Conservation (phyloP, 148 eudicot genomes). For the Chenopodium formosanum region DNA sequence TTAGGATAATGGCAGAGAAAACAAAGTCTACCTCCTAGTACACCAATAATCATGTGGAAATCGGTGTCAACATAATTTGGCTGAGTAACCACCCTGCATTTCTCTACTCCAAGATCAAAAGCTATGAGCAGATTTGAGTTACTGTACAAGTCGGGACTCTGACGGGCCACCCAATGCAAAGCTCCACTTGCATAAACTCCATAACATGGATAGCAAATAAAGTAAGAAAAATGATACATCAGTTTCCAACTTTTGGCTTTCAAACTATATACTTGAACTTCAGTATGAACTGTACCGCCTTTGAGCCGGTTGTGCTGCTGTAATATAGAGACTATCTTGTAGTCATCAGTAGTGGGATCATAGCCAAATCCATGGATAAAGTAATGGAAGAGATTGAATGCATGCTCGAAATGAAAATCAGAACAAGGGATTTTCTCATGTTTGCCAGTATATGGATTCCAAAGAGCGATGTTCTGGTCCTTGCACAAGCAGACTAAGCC, state of each 20-base stretch:
- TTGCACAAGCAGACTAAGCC: slow-evolving; percentile 8
- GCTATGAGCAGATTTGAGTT: not conserved
- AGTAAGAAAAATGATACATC: not conserved
- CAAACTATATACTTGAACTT: slow-evolving; percentile 3
- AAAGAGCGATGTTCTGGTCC: not conserved
- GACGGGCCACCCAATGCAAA: slow-evolving; percentile 9
- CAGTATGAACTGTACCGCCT: not conserved
- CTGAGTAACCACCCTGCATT: not conserved
- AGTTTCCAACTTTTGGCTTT: slow-evolving; percentile 1
- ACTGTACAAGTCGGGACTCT: not conserved
- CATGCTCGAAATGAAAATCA: too few species aligned
- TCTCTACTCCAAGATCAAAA: slow-evolving; percentile 7
- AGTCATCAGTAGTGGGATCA: slow-evolving; percentile 8
- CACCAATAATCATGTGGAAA: not conserved
- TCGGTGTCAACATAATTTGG: not conserved
- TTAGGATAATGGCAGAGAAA: not conserved
- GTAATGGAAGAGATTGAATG: not conserved
- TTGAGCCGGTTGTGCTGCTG: not conserved
- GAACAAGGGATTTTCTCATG: not conserved
- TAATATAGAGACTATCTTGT: slow-evolving; percentile 5
- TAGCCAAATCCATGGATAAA: slow-evolving; percentile 11
- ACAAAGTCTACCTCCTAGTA: not conserved
- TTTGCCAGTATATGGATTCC: slow-evolving; percentile 12
- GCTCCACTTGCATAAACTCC: slow-evolving; percentile 14
- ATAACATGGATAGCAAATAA: not conserved